Conservation (phyloP, 2,329 filamentous ascomycete species). For the Exophiala phaeomuriformis region DNA sequence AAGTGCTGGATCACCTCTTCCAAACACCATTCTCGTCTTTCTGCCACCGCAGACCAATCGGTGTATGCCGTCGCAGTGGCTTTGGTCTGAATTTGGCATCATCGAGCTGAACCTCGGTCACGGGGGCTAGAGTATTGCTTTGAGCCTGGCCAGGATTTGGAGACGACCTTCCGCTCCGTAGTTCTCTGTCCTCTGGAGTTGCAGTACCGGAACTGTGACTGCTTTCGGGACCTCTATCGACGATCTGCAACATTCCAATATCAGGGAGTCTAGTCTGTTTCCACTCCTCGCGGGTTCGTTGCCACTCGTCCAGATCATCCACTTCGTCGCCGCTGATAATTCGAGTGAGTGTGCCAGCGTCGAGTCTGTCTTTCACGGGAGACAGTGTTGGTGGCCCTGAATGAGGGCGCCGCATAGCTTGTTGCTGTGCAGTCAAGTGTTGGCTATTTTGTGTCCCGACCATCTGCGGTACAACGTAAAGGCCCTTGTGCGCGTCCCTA, state of each 20-base stretch:
- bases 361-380: constrained; percentile 3
- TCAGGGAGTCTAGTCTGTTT: constrained; percentile 8
- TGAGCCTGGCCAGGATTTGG: constrained; percentile 2
- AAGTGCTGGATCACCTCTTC: constrained; percentile 17
- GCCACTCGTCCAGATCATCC: constrained; percentile 22
- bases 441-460: constrained; percentile 6
- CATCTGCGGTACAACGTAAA: background rate
- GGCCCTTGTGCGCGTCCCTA: constrained; percentile 1
- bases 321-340: constrained; percentile 24
- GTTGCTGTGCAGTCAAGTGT: constrained; percentile 13
- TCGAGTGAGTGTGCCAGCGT: constrained; percentile 17
- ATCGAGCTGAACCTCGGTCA: background rate
- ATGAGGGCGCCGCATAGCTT: constrained; percentile 22
- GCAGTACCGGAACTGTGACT: constrained; percentile 5
- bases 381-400: constrained; percentile 21
- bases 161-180: background rate
- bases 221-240: constrained; percentile 12
- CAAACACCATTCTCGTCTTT: constrained; percentile 19
- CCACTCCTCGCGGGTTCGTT: constrained; percentile 20
- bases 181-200: constrained; percentile 2
- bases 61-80: constrained; percentile 11
- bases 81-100: constrained; percentile 4
- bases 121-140: constrained; percentile 4
- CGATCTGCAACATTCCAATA: constrained; percentile 11
- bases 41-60: constrained; percentile 16